These are phyloP conservation scores for Trichoderma reesei DNA, from an alignment of 495 filamentous ascomycete species.

Conservation along the genomic window DNA sequence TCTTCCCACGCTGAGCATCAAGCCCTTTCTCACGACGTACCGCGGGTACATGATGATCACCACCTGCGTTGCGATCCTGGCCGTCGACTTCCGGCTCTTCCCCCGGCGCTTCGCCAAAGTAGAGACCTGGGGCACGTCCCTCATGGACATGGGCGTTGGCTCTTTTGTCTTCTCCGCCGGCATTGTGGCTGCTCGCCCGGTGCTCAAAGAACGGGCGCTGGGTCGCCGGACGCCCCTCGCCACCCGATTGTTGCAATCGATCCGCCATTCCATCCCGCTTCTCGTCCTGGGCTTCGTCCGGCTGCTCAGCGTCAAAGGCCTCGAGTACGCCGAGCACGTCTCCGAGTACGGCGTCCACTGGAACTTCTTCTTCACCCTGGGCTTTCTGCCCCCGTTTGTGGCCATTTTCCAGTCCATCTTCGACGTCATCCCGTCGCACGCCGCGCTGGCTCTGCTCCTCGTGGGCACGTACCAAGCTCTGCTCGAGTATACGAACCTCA, in stretches of 20 bases:
- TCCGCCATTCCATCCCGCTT: conserved; percentile 75
- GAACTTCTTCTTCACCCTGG: conserved; percentile 99
- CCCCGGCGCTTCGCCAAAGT: conserved; percentile 94
- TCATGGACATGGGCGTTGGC: conserved; percentile 97
- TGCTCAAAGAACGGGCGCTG: conserved; percentile 58
- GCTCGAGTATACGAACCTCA: conserved; percentile 68
- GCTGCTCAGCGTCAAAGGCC: conserved; percentile 79
- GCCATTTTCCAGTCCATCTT: conserved; percentile 69
- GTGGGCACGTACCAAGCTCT: conserved; percentile 58
- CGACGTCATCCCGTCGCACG: conserved; percentile 57
- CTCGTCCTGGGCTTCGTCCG: conserved; percentile 72
- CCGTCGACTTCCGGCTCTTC: conserved; percentile 90
- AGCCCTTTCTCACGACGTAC: conserved; percentile 87
- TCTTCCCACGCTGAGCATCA: conserved; percentile 56
- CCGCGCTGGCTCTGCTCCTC: conserved; percentile 56
- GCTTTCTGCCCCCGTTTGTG: conserved; percentile 78
- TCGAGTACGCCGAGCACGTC: conserved; percentile 95
- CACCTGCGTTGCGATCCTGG: conserved; percentile 89
- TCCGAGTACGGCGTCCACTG: conserved; percentile 98
- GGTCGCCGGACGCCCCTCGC: conserved; percentile 37
- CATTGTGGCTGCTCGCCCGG: conserved; percentile 79
- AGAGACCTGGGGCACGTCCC: conserved; percentile 93
- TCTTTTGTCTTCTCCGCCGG: conserved; percentile 95
- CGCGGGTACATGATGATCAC: conserved; percentile 86
- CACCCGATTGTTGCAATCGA: conserved; percentile 48